Evolutionary conservation across 257 asterid species (phyloP).

Genomic region (Ophiorrhiza pumila): DNA sequence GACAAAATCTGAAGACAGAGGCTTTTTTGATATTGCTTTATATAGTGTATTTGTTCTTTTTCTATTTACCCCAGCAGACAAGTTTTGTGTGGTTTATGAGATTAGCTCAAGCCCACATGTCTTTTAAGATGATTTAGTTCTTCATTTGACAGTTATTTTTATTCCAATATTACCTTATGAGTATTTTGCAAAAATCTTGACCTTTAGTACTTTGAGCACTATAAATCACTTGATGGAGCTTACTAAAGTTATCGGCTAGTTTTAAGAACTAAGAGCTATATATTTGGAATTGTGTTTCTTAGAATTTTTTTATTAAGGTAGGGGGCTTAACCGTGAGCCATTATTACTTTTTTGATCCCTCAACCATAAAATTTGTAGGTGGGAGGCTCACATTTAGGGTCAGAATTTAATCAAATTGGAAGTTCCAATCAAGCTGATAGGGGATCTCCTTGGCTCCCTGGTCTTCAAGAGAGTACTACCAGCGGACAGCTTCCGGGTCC

Average conservation of each 20-base stretch:
- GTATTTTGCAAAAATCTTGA: not conserved
- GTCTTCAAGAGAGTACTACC: constrained; percentile 44
- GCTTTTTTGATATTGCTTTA: not conserved
- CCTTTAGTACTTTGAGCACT: not conserved
- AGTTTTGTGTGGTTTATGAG: not conserved
- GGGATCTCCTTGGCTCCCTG: constrained; percentile 59
- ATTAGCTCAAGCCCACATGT: too few species aligned
- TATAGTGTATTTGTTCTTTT: not conserved
- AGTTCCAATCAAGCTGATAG: constrained; percentile 66
- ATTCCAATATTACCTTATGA: not conserved
- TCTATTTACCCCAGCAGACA: not conserved
- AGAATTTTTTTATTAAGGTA: not conserved
- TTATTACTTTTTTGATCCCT: constrained; percentile 9
- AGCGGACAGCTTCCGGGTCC: constrained; percentile 56
- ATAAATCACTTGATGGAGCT: not conserved
- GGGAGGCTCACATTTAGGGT: constrained; percentile 67
- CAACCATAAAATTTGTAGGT: constrained; percentile 32
- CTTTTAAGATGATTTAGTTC: not conserved
- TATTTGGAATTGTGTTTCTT: not conserved
- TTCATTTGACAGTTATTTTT: too few species aligned
- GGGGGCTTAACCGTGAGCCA: too few species aligned
- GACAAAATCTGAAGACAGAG: not conserved
- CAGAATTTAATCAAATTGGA: constrained; percentile 72
- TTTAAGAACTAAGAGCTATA: not conserved
- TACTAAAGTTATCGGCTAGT: not conserved